Conservation (phyloP, 495 filamentous ascomycete species). For the Neurospora pannonica region DNA sequence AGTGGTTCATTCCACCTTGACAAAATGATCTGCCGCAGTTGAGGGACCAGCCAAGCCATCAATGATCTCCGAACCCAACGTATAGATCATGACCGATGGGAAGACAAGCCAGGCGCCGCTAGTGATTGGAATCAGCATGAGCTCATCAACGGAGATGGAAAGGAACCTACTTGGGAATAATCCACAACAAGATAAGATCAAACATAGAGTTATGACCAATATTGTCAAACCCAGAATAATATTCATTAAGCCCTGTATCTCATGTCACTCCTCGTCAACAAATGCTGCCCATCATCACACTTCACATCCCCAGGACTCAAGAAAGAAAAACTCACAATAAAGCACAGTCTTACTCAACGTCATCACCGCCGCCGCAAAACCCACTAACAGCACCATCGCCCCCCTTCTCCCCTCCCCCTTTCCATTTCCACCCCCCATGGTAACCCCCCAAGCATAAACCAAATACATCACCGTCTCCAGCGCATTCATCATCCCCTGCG, state of each 20-base stretch:
- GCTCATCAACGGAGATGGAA: background rate
- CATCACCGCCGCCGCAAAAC: constrained; percentile 62
- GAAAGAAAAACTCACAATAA: constrained; percentile 56
- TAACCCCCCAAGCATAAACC: constrained; percentile 47
- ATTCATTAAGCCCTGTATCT: constrained; percentile 60
- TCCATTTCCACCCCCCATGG: constrained; percentile 23
- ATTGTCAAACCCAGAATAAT: constrained; percentile 65
- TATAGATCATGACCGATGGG: constrained; percentile 60
- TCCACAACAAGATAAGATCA: constrained; percentile 57
- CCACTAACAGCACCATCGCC: constrained; percentile 55
- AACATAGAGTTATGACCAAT: constrained; percentile 62
- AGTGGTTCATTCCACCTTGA: background rate
- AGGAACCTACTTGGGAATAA: constrained; percentile 69
- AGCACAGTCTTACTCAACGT: constrained; percentile 81
- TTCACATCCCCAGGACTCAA: background rate
- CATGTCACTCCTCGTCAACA: background rate
- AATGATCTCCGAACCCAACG: constrained; percentile 61
- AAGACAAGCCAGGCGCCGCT: constrained; percentile 76
- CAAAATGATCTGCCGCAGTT: background rate
- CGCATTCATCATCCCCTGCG: constrained; percentile 65
- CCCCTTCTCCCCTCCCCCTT: constrained; percentile 48
- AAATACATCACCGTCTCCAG: constrained; percentile 64
- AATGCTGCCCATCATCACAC: background rate
- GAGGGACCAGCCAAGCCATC: constrained; percentile 49
- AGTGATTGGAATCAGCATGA: constrained; percentile 2